Conservation (phyloP, 2,329 filamentous ascomycete species). For the Ophiostoma novo-ulmi region DNA sequence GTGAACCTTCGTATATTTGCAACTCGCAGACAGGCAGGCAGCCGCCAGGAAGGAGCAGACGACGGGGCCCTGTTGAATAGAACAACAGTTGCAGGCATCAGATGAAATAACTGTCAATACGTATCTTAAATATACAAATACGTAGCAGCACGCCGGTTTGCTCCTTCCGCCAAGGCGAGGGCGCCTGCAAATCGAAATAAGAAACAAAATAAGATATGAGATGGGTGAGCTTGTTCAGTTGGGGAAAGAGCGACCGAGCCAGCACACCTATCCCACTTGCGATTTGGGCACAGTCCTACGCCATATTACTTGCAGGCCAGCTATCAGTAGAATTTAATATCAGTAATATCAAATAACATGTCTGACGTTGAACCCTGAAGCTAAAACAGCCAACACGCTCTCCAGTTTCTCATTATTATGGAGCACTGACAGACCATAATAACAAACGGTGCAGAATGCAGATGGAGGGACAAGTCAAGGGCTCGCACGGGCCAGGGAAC, state of each 20-base stretch:
- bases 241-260: not conserved
- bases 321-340: too few relatives aligned
- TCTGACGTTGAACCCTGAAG: conserved; percentile 8
- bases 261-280: not conserved
- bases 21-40: too few relatives aligned
- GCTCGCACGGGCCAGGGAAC: conserved; percentile 25
- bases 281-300: not conserved
- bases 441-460: conserved; percentile 14
- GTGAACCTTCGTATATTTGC: too few relatives aligned
- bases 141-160: not conserved
- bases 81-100: not conserved
- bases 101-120: not conserved
- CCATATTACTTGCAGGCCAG: not conserved
- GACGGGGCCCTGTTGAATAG: not conserved
- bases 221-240: not conserved
- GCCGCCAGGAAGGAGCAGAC: not conserved
- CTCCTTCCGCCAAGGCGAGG: conserved; percentile 13
- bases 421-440: not conserved
- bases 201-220: not conserved
- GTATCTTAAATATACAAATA: not conserved
- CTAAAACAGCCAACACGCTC: not conserved
- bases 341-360: not conserved
- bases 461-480: conserved; percentile 24
- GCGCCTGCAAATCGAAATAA: not conserved
- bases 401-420: not conserved